phyloP scores from a whole-genome alignment of 169 alveolate genomes.

The Plasmodium malariae region DNA sequence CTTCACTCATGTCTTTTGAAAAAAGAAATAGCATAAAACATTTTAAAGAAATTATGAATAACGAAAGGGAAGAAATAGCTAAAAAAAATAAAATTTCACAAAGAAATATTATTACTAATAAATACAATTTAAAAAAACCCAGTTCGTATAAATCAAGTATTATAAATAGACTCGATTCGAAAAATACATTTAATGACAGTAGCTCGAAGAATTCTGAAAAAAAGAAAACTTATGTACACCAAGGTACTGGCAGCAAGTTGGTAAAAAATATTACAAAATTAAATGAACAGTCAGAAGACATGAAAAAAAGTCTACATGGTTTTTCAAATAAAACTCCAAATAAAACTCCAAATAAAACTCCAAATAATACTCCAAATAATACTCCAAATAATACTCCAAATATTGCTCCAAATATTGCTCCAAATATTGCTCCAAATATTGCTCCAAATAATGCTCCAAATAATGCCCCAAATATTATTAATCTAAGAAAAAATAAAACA shows the following conservation, averaged over 20 bases:
- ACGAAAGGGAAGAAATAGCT: constrained; percentile 1
- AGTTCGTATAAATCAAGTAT: constrained; percentile 17
- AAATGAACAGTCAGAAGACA: constrained; percentile 1
- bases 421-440: not conserved
- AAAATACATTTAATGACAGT: constrained; percentile 16
- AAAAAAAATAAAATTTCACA: not conserved
- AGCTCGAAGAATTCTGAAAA: constrained; percentile 22
- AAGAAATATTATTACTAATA: constrained; percentile 1
- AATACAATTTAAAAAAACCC: not conserved
- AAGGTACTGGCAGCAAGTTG: constrained; percentile 23
- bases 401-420: not conserved
- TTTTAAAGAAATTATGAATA: not conserved
- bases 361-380: constrained; percentile 11
- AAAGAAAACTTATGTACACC: constrained; percentile 1
- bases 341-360: not conserved
- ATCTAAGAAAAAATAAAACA: constrained; percentile 16
- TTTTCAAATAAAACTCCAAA: not conserved
- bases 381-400: constrained; percentile 9
- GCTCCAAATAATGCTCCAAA: not conserved
- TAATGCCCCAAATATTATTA: not conserved
- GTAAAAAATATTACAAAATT: constrained; percentile 9
- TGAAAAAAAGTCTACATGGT: not conserved
- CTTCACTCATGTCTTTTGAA: constrained; percentile 18
- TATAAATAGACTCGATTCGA: constrained; percentile 3
- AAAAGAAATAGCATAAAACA: constrained; percentile 26